These are phyloP conservation scores for Fagus crenata DNA, from an alignment of 306 rosid genomes.

Conservation along the genomic window DNA sequence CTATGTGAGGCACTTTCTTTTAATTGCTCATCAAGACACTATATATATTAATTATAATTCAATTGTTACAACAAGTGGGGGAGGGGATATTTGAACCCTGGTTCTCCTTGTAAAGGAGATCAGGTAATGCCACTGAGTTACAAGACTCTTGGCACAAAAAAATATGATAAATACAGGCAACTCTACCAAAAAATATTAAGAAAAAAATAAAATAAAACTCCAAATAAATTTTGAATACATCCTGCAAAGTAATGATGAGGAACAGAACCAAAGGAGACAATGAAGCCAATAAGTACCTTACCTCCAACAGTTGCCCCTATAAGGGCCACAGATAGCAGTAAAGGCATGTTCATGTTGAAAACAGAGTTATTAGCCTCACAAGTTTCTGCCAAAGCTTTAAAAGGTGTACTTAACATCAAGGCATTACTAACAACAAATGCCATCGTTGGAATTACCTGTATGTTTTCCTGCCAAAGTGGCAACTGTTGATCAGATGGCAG, in stretches of 20 bases:
- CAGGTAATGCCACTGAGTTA: no score
- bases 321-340: slow-evolving; percentile 80
- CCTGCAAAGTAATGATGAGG: slow-evolving; percentile 1
- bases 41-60: no score
- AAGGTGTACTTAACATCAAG: slow-evolving; percentile 64
- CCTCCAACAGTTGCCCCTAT: slow-evolving; percentile 99
- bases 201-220: background rate
- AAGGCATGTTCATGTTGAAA: slow-evolving; percentile 89
- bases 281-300: slow-evolving; percentile 39
- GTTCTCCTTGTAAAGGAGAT: no score
- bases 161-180: background rate
- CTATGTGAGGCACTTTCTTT: background rate
- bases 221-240: background rate
- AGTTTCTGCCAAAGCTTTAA: slow-evolving; percentile 81
- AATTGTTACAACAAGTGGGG: no score
- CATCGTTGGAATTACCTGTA: slow-evolving; percentile 42
- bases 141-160: no score
- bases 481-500: slow-evolving; percentile 18
- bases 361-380: slow-evolving; percentile 66
- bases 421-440: slow-evolving; percentile 52
- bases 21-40: background rate
- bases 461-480: slow-evolving; percentile 49
- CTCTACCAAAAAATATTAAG: background rate
- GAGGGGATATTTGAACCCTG: no score
- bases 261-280: slow-evolving; percentile 18